Base-by-base conservation (phyloP, 345 rosid genomes). In the Trapa bicornis region DNA sequence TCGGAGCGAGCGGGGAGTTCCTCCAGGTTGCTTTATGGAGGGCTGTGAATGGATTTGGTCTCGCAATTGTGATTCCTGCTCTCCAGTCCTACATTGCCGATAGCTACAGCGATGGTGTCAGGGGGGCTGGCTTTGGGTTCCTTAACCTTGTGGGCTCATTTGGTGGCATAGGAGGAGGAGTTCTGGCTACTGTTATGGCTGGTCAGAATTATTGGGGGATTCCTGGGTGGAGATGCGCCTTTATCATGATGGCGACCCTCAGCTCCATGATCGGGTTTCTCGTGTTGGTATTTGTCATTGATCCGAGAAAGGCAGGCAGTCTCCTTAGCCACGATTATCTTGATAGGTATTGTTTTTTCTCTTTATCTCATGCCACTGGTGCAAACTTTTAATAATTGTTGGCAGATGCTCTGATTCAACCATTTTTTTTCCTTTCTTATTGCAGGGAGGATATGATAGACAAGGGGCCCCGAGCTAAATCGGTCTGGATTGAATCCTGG, bases 161-260 rank as follows among this genome's bases (percentile, higher is more conserved):
- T 36, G 99, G 99, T 53, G 99, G 99, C 65, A 84, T 87, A 33
- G 99, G 99, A 72, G 99, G 99, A 42, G 99, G 97, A 64, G 99
- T 94, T 71, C 70, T 88, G 47, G 99, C 99, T 0, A 90, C 99
- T 0, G 62, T 93, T 50, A 93, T 93, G 97, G 99, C 97, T 67
- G 99, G 88, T 77, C 83, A 85, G 41, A 76, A 86, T 66, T 87
- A 72, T 48, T 82, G 85, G 81, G 95, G 89, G 0, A 38, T 85
- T 32, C 84, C 89, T 4, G 99, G 99, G 65, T 94, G 99, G 99
- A 91, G 99, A 35, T 90, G 82, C 38, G 97, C 99, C 67, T 94
- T 94, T 69, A 76, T 94, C 54, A 61, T 91, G 91, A 89, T 94
- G 96, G 91, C 99, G 12, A 65, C 80, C 3, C 73, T 94, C 72